phyloP scores from a whole-genome alignment of 148 eudicot genomes.

The Nepenthes gracilis region DNA sequence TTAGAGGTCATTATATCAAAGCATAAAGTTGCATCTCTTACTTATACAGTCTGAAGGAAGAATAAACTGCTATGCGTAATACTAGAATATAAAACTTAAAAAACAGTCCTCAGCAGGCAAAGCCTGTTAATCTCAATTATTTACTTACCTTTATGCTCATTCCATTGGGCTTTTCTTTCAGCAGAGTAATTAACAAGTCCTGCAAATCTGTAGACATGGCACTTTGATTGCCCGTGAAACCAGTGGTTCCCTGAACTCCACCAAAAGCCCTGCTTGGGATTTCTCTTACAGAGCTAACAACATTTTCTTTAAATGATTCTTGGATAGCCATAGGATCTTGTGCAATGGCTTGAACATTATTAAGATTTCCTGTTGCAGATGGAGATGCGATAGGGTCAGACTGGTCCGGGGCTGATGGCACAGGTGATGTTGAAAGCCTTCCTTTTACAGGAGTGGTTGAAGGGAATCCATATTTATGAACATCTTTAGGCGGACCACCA shows the following conservation, averaged over 20 bases:
- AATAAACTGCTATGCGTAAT: too few relatives aligned
- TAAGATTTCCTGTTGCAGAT: conserved; percentile 29
- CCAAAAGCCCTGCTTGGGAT: conserved; percentile 17
- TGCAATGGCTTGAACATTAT: conserved; percentile 27
- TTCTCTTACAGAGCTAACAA: conserved; percentile 35
- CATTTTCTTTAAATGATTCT: conserved; percentile 24
- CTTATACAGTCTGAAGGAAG: too few relatives aligned
- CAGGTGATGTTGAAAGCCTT: conserved; percentile 63
- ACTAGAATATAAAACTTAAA: not conserved
- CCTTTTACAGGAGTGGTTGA: conserved; percentile 40
- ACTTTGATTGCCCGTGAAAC: conserved; percentile 22
- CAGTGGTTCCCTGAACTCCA: conserved; percentile 23
- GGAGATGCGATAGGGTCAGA: conserved; percentile 52
- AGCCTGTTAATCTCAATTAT: not conserved
- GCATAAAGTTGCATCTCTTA: too few relatives aligned
- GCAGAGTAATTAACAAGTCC: conserved; percentile 48
- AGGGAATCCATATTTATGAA: conserved; percentile 44
- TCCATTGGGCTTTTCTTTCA: conserved; percentile 70
- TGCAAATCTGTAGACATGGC: conserved; percentile 44
- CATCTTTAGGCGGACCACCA: conserved; percentile 58
- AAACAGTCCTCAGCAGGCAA: not conserved
- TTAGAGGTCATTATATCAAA: too few relatives aligned
- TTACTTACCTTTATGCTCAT: conserved; percentile 70
- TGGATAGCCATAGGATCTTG: conserved; percentile 26
- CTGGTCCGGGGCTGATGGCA: conserved; percentile 54